These are phyloP conservation scores for Rhynchosporium secalis DNA, from an alignment of 2,329 filamentous ascomycete genomes.

Conservation along the genomic window DNA sequence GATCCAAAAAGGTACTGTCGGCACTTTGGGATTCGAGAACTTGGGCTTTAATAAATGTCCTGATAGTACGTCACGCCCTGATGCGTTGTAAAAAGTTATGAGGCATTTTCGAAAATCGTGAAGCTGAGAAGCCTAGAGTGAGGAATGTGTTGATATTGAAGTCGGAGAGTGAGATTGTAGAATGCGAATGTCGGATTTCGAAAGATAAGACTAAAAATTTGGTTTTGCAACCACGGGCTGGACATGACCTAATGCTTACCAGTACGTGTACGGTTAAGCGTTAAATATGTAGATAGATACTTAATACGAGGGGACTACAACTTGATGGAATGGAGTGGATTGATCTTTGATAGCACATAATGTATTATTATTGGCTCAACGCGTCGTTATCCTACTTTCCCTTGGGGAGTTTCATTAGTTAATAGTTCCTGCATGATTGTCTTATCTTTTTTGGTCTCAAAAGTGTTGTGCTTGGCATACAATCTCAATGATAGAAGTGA, in stretches of 20 bases:
- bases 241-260: slow-evolving; percentile 13
- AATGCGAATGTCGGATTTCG: not conserved
- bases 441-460: slow-evolving; percentile 44
- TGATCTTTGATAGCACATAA: not conserved
- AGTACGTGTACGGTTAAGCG: slow-evolving; percentile 8
- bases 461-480: too few species aligned
- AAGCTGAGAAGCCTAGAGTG: not conserved
- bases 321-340: not conserved
- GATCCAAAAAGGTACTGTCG: not conserved
- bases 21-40: slow-evolving; percentile 18
- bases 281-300: too few species aligned
- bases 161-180: slow-evolving; percentile 2
- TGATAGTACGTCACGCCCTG: not conserved
- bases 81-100: not conserved
- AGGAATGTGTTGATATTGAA: slow-evolving; percentile 20
- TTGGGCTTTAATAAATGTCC: slow-evolving; percentile 24
- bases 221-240: not conserved
- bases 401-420: slow-evolving; percentile 12
- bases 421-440: not conserved
- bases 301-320: too few species aligned
- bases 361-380: not conserved
- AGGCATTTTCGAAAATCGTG: not conserved
- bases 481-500: too few species aligned
- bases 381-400: slow-evolving; percentile 56
- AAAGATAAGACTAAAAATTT: not conserved